Conservation (phyloP, 78 protist genomes). For the Cavenderia fasciculata region DNA sequence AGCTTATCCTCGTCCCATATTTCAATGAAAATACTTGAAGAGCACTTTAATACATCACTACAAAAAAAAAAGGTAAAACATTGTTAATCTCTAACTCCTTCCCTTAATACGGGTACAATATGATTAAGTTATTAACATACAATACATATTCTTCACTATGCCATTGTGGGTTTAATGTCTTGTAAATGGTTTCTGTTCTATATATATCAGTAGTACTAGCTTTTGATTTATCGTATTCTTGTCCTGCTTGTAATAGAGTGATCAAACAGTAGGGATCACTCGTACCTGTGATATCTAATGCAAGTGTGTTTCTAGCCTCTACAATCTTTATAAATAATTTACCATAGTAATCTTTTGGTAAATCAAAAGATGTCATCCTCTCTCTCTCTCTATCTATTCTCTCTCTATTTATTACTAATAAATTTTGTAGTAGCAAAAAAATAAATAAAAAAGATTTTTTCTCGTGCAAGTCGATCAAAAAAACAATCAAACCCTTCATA, state of each 20-base stretch:
- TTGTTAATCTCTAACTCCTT: no score
- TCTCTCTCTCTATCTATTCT: background rate
- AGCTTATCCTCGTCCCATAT: constrained; percentile 29
- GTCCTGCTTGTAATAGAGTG: background rate
- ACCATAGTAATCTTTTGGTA: constrained; percentile 3
- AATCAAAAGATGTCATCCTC: background rate
- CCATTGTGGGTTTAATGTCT: constrained; percentile 25
- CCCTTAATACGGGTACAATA: no score
- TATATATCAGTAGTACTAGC: background rate
- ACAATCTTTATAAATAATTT: constrained; percentile 4
- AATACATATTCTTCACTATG: constrained; percentile 19
- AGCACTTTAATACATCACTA: background rate
- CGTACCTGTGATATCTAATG: background rate
- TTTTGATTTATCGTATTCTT: no score
- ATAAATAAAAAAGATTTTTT: no score
- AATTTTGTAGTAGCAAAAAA: background rate
- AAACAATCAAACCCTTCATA: no score
- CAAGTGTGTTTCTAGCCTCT: constrained; percentile 7
- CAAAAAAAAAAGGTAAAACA: background rate
- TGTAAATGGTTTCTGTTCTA: constrained; percentile 5
- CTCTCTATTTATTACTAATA: background rate
- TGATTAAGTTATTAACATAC: no score
- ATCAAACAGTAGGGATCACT: constrained; percentile 23
- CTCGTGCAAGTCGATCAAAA: no score
- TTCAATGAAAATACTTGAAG: background rate